phyloP scores from a whole-genome alignment of 176 grass and related monocot species.

The Carex pumila region DNA sequence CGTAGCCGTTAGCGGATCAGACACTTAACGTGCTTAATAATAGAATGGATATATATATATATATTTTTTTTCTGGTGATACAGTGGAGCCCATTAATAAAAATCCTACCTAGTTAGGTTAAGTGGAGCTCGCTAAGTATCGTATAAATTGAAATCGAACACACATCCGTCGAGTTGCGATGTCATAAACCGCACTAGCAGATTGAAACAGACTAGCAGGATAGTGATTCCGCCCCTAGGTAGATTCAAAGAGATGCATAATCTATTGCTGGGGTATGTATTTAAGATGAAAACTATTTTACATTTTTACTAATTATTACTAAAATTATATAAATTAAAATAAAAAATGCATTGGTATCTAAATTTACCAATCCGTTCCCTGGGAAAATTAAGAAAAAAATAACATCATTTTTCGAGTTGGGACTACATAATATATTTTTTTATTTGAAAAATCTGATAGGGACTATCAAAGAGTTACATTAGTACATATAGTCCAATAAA shows the following conservation, averaged over 20 bases:
- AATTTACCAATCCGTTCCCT: neutral
- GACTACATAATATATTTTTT: no score
- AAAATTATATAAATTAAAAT: neutral
- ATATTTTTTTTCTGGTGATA: no score
- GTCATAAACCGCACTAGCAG: neutral
- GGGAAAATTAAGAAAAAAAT: no score
- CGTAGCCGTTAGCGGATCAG: no score
- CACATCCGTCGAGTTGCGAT: neutral
- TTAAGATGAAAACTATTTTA: neutral
- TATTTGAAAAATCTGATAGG: no score
- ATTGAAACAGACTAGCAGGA: neutral
- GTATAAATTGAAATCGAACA: neutral
- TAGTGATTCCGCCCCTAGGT: neutral
- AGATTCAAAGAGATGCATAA: neutral
- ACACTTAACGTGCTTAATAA: no score
- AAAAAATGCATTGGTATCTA: neutral
- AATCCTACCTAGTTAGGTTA: neutral
- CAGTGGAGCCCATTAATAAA: neutral
- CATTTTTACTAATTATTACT: neutral
- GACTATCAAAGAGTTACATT: no score
- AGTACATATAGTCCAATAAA: no score
- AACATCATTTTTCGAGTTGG: no score
- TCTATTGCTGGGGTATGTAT: neutral
- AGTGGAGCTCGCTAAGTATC: neutral
- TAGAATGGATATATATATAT: no score